Evolutionary conservation across 495 filamentous ascomycete species (phyloP), one percentile per base, ranked within the genome.

Genomic region (Ascobolus immersus): DNA sequence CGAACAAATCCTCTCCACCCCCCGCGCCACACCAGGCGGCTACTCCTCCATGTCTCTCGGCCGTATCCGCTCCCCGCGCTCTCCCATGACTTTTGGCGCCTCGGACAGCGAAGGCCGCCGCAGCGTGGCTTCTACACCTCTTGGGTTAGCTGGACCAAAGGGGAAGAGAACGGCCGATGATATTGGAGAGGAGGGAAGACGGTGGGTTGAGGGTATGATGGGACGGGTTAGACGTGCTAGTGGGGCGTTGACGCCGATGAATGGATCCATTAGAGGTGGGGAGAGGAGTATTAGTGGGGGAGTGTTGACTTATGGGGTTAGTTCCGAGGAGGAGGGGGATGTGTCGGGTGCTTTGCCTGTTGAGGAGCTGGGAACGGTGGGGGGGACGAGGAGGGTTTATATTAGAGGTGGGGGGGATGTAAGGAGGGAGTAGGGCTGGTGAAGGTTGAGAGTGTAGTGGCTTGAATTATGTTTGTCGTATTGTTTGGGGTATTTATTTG

Each of bases 131-230:
- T 57, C 17, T 46, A 55, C 12, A 57, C 58, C 55, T 2, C 54
- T 74, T 7, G 70, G 70, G 4, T 57, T 77, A 18, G 68, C 70
- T 1, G 71, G 71, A 9, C 70, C 71, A 4, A 59, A 57, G 33
- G 53, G 52, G 11, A 44, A 50, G 21, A 71, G 64, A 52, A 62
- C 59, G 24, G 47, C 59, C 5, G 60, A 62, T 29, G 61, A 63
- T 31, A 65, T 79, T 40, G 64, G 58, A 31, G 62, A 64, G 35
- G 65, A 75, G 50, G 69, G 68, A 40, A 54, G 62, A 31, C 60
- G 64, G 25, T 79, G 73, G 73, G 67, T 79, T 2, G 69, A 79
- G 48, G 69, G 63, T 19, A 69, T 79, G 53, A 64, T 76, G 48
- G 68, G 71, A 29, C 67, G 71, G 40, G 68, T 71, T 4, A 50